These are phyloP conservation scores for Tulasnella sp. DNA, from an alignment of 768 basidiomycete species.

Conservation along the genomic window DNA sequence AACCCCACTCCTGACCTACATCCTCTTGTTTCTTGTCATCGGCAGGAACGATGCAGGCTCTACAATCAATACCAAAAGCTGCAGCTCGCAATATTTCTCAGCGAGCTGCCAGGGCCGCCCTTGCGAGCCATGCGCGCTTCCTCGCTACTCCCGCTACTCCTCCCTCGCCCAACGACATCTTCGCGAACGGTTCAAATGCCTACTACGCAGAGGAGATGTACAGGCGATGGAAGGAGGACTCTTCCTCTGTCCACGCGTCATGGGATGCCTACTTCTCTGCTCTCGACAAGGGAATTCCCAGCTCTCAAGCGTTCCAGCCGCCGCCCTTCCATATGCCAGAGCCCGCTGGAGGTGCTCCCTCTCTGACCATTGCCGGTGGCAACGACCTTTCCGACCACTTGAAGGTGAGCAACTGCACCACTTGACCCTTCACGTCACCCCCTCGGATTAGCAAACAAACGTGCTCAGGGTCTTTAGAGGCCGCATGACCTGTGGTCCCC, in stretches of 20 bases:
- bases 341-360: conserved; percentile 75
- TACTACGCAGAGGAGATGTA: conserved; percentile 98
- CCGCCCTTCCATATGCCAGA: conserved; percentile 62
- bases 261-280: conserved; percentile 95
- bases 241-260: conserved; percentile 84
- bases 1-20: not conserved
- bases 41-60: conserved; percentile 18
- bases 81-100: not conserved
- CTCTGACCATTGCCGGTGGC: conserved; percentile 53
- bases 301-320: conserved; percentile 76
- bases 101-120: not conserved
- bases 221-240: conserved; percentile 84
- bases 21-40: conserved; percentile 1
- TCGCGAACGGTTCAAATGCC: conserved; percentile 91
- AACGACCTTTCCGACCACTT: conserved; percentile 88
- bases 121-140: conserved; percentile 23
- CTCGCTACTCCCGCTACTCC: conserved; percentile 35
- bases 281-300: conserved; percentile 80
- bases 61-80: conserved; percentile 11
- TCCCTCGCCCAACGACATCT: conserved; percentile 74
- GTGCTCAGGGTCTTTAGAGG: not conserved
- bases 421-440: not conserved
- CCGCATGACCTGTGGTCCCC: not conserved
- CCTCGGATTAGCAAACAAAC: not conserved
- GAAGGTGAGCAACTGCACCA: conserved; percentile 55